Evolutionary conservation across 75 land plant genomes (phyloP), one percentile per base, ranked within the genome.

Genomic region (Sequoia sempervirens): DNA sequence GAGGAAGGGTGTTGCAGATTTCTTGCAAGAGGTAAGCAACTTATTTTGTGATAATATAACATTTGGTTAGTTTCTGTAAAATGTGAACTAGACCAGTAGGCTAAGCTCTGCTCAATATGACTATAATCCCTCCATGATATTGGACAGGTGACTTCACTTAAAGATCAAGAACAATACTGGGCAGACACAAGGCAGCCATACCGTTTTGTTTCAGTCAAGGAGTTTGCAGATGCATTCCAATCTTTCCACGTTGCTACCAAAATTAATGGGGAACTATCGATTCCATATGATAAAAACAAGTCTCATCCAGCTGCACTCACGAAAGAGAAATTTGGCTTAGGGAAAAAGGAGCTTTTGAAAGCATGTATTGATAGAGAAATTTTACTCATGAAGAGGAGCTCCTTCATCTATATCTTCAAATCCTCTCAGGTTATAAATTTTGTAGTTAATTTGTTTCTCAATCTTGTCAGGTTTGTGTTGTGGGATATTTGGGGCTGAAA

Each of bases 81-180:
- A 40, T 52, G 41, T 61, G 38, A 80, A 69, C 82, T 81, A n/a
- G n/a, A 50, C 54, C 54, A 66, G 26, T 23, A 75, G 20, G 45
- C 58, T 52, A 38, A 7, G 54, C n/a, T 2, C 17, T 75, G 43
- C 10, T 82, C 28, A 23, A 6, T 45, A 79, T 30, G 18, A 43
- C n/a, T 14, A 72, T 14, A 74, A 52, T 5, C 18, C 23, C 3
- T 81, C 20, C 40, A 82, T 38, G 43, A 43, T 17, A 45, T 82
- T 58, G 81, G 76, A 50, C 81, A 97, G 99, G 99, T 97, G 43
- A 92, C 89, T 32, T 97, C 99, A n/a, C 87, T 83, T 88, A 97
- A 97, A 87, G 99, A 97, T 84, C 99, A 97, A 80, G 86, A 87
- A 86, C 99, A 96, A 80, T 97, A 97, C 75, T 97, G 99, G 99